These are phyloP conservation scores for Daedalea quercina DNA, from an alignment of 768 basidiomycete genomes.

Conservation along the genomic window DNA sequence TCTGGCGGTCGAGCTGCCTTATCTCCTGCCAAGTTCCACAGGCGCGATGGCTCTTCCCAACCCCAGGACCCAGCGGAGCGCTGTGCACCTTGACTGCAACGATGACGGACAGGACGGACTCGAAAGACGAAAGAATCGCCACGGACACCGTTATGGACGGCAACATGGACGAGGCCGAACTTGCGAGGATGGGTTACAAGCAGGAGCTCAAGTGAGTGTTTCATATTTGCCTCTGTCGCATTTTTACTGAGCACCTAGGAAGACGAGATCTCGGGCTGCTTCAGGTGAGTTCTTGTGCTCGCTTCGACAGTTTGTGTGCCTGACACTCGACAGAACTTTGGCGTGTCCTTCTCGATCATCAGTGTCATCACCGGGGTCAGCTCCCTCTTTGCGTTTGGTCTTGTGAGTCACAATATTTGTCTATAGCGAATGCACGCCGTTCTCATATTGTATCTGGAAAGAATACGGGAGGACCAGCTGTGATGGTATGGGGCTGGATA, in stretches of 20 bases:
- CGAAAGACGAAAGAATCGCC: neutral
- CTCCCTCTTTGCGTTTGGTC: conserved; percentile 60
- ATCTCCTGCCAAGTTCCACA: no score
- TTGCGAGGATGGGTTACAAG: conserved; percentile 68
- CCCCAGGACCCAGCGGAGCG: neutral
- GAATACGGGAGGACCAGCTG: conserved; percentile 70
- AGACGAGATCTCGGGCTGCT: conserved; percentile 59
- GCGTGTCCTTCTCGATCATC: conserved; percentile 72
- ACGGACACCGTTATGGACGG: neutral
- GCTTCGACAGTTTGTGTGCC: neutral
- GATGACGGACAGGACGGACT: neutral
- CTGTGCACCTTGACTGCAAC: neutral
- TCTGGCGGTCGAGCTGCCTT: no score
- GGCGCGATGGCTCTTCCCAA: no score
- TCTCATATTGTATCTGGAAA: conserved; percentile 19
- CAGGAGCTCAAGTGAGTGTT: conserved; percentile 53
- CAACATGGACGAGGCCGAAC: conserved; percentile 48
- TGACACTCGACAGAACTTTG: conserved; percentile 49
- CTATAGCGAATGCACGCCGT: neutral
- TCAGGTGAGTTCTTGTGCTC: conserved; percentile 38
- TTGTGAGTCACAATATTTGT: conserved; percentile 36
- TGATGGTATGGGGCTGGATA: conserved; percentile 75
- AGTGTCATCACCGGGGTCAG: conserved; percentile 68
- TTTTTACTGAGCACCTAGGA: neutral
- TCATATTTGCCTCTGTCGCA: neutral